Evolutionary conservation across 352 stramenopile genomes (phyloP).

Genomic region (Pythium aquatile): DNA sequence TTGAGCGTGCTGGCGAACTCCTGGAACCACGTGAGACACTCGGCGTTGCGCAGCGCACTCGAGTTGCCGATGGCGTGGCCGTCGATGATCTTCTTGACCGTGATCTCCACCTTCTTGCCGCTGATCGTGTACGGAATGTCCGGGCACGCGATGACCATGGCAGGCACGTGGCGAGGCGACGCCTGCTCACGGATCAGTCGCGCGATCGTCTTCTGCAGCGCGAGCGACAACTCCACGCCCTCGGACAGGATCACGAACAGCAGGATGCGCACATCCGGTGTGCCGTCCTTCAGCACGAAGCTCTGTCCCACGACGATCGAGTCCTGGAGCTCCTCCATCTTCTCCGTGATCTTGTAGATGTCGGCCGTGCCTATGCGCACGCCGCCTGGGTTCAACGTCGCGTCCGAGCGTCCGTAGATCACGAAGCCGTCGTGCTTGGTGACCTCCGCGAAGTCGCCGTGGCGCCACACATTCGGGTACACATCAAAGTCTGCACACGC

Average conservation of each 20-base stretch:
- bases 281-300: conserved; percentile 58
- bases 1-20: conserved; percentile 37
- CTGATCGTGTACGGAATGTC: conserved; percentile 79
- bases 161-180: conserved; percentile 68
- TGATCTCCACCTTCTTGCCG: conserved; percentile 82
- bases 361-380: conserved; percentile 77
- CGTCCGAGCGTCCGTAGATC: conserved; percentile 77
- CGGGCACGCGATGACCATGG: conserved; percentile 55
- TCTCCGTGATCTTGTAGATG: conserved; percentile 79
- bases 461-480: conserved; percentile 73
- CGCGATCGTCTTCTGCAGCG: conserved; percentile 55
- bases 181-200: conserved; percentile 55
- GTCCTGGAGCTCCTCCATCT: conserved; percentile 59
- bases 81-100: conserved; percentile 77
- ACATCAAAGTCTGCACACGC: conserved; percentile 69
- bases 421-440: conserved; percentile 60
- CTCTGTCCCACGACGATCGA: conserved; percentile 73
- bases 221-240: conserved; percentile 37
- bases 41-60: conserved; percentile 65
- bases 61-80: conserved; percentile 56
- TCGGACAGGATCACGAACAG: conserved; percentile 65
- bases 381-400: conserved; percentile 75
- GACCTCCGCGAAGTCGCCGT: conserved; percentile 81
- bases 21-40: conserved; percentile 61
- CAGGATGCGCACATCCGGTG: conserved; percentile 69